Evolutionary conservation across 257 asterid species (phyloP), one percentile per base, ranked within the genome.

Genomic region (Solanum sitiens): DNA sequence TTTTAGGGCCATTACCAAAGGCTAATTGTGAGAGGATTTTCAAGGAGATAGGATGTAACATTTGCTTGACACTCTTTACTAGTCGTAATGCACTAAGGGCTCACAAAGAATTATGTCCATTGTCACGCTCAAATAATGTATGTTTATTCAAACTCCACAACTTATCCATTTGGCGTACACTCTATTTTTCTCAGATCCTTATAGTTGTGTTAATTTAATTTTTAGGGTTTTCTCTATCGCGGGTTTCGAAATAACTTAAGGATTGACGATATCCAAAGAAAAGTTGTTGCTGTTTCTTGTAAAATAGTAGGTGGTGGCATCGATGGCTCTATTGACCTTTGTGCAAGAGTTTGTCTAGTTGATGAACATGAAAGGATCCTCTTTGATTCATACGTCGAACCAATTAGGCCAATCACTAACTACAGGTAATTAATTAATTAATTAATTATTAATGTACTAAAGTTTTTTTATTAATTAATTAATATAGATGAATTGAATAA

Each of bases 251-350:
- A 20, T 75, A 96, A 95, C 37, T 13, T 94, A 89, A 93, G 94
- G 90, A 92, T 89, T 20, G 99, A 95, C n/a, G 91, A 92, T 74
- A 91, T 88, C 45, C 89, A 95, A 87, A 94, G 91, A 61, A 94
- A 89, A 90, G 95, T 89, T 83, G 98, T 94, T 86, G 92, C 99
- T 50, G 92, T 96, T 61, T 96, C 98, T 59, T 95, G 99, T 92
- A 96, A 93, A 90, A 96, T 94, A 96, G 98, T 96, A 6, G 98
- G 98, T 0, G 99, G 99, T 21, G 99, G 99, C 82, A 93, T 88
- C 37, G 98, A 96, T 90, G 99, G 98, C 23, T 91, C 98, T 40
- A 85, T 94, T 44, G 98, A 95, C 90, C 95, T 95, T 85, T 96
- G 99, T 83, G 98, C 94, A 35, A 92, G 99, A 90, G 93, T 96